A percentile compares a stretch with the other conserved stretches of the same genome.
phyloP scores from a whole-genome alignment of 495 filamentous ascomycete genomes.

The Schizothecium vesticola region DNA sequence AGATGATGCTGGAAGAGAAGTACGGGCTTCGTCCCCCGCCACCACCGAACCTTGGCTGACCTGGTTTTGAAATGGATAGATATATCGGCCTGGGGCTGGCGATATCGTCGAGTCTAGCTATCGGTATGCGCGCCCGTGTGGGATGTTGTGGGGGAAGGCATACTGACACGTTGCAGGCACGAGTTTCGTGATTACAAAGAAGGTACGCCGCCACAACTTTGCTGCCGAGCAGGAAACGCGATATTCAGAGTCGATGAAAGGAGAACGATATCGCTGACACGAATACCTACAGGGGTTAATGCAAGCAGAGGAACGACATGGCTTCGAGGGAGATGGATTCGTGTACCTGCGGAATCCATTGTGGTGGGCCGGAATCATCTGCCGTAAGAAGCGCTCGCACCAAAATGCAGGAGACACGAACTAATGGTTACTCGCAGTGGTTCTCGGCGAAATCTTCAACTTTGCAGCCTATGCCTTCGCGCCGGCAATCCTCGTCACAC shows the following conservation, averaged over 20 bases:
- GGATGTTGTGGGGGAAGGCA: not conserved
- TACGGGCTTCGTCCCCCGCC: slow-evolving; percentile 43
- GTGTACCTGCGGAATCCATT: slow-evolving; percentile 84
- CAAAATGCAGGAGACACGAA: not conserved
- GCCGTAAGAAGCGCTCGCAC: slow-evolving; percentile 52
- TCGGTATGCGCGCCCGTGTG: slow-evolving; percentile 57
- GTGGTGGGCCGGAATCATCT: slow-evolving; percentile 93
- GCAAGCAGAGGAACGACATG: slow-evolving; percentile 81
- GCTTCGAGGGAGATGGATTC: slow-evolving; percentile 95
- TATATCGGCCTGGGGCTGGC: slow-evolving; percentile 87
- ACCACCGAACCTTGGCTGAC: not conserved
- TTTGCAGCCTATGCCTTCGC: slow-evolving; percentile 98
- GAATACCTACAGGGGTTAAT: slow-evolving; percentile 64
- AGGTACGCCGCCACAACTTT: slow-evolving; percentile 46
- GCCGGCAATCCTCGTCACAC: slow-evolving; percentile 93
- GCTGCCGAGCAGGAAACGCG: not conserved
- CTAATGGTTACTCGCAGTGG: slow-evolving; percentile 43
- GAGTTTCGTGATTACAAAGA: slow-evolving; percentile 92
- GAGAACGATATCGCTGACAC: slow-evolving; percentile 17
- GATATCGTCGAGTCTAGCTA: slow-evolving; percentile 86
- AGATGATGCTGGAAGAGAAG: slow-evolving; percentile 81
- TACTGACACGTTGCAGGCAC: slow-evolving; percentile 54
- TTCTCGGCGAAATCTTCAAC: slow-evolving; percentile 88
- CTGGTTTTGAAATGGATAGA: slow-evolving; percentile 44
- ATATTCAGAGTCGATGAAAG: not conserved